A percentile compares a stretch with the other conserved stretches of the same genome.
Evolutionary conservation across 163 green algal species (phyloP).

Genomic region (Chlamydomonas reinhardtii): DNA sequence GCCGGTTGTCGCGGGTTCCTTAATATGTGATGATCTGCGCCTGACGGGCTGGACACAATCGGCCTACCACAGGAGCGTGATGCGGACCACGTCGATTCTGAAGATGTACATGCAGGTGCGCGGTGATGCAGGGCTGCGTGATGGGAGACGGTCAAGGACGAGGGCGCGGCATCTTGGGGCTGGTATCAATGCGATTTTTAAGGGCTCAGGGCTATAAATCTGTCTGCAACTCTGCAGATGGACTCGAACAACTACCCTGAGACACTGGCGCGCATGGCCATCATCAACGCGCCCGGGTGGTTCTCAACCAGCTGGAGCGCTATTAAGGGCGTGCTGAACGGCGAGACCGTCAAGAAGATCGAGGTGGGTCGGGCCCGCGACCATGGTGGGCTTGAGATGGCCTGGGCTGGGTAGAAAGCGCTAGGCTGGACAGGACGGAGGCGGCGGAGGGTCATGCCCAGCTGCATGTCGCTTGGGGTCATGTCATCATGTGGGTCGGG

Average conservation of each 20-base stretch:
- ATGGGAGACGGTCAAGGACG: too few species aligned
- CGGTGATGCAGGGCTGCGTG: too few species aligned
- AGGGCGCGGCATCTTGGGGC: too few species aligned
- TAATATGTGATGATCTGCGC: too few species aligned
- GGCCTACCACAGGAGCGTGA: slow-evolving; percentile 47
- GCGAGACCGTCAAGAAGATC: slow-evolving; percentile 87
- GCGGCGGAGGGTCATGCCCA: too few species aligned
- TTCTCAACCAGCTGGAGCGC: slow-evolving; percentile 81
- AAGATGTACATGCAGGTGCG: slow-evolving; percentile 60
- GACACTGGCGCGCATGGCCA: slow-evolving; percentile 84
- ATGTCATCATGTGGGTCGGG: too few species aligned
- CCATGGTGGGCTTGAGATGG: not conserved
- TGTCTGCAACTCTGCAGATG: slow-evolving; percentile 22
- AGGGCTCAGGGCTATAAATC: too few species aligned
- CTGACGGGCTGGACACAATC: too few species aligned
- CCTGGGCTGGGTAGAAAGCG: not conserved
- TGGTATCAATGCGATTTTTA: too few species aligned
- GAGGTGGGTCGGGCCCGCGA: slow-evolving; percentile 61
- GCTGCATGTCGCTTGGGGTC: too few species aligned
- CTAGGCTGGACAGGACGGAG: not conserved
- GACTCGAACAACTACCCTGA: slow-evolving; percentile 86
- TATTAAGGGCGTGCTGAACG: slow-evolving; percentile 84
- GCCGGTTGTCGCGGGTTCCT: too few species aligned
- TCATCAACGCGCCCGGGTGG: slow-evolving; percentile 85
- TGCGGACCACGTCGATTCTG: slow-evolving; percentile 64